Base-by-base conservation (phyloP, 257 asterid genomes). In the Scutellaria minor region DNA sequence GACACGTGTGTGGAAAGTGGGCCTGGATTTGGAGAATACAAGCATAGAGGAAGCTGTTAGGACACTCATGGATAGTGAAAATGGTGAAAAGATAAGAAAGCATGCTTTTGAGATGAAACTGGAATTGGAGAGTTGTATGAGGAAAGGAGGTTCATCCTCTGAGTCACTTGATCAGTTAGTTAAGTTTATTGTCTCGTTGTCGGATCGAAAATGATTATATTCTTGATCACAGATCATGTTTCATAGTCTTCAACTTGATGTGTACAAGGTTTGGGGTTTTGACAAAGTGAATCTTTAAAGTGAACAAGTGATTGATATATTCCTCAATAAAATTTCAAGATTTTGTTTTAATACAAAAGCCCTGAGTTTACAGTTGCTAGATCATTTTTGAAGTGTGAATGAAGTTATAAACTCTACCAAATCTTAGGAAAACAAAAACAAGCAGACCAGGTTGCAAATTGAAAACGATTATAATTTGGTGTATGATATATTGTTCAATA, bases 341-440 rank as follows among this genome's bases (percentile, higher is more conserved):
- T 31, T 31, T 31, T 4, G 5, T 31, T 31, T 3, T 31, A 31
- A 4, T 31, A 4, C 37, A 31, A 31, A 3, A 31, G 37, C 37
- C 37, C 37, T 31, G 37, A n/a, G 10, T 5, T 51, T 13, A 51
- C 14, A 42, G 8, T 6, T 42, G 47, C 47, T 42, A 6, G 47
- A 9, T 39, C 52, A 53, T 6, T 40, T 53, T 54, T 15, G 22
- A 22, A 15, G 6, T 41, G 45, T 2, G 5, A 75, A 45, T 52
- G 79, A 52, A 8, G 55, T 20, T 9, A 80, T 80, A 71, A 80
- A 82, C 72, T 84, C 62, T 15, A 69, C 86, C 67, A 84, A 73
- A 24, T 24, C 18, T 18, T 18, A 18, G 18, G 18, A 2, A 27
- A 27, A 27, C 35, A 27, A 3, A 27, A 27, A 27, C 35, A 27